Evolutionary conservation across 495 filamentous ascomycete species (phyloP), one percentile per base, ranked within the genome.

Genomic region (Aspergillus conjunctus): DNA sequence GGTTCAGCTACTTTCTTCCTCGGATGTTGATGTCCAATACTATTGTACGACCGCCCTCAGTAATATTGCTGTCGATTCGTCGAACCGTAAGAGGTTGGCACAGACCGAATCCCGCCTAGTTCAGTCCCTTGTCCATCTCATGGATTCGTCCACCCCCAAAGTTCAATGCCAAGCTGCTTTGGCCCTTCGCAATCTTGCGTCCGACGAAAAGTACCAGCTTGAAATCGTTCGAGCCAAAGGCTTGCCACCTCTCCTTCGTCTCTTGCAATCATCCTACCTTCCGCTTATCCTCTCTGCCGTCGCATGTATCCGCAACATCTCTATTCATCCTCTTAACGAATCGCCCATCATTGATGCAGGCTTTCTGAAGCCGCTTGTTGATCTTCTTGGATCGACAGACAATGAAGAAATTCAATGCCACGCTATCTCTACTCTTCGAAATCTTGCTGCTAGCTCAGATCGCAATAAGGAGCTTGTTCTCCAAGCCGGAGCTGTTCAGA

Each of bases 391-490:
- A 30, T 92, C 92, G 7, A 97, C 92, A 9, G 95, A 98, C 65
- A 96, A 97, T 67, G 94, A 98, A 74, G 94, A 98, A 69, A 98
- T 98, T 37, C 94, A 98, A 70, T 98, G 94, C 68, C 94, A 98
- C 67, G 95, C 94, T 37, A 98, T 98, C 60, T 98, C 95, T 8
- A 98, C 94, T 0, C 86, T 98, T 17, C 85, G 94, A 51, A 98
- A 98, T 67, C 84, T 98, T 30, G 94, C 94, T 17, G 94, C 94
- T 17, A 97, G 92, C 77, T 97, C 93, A 10, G 94, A 98, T 71
- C 85, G 90, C 54, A 98, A 98, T 80, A 98, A 98, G 76, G 89
- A 94, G 58, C 83, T 98, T 12, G 94, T 98, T 5, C 80, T 98
- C 43, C 91, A 98, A 74, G 94, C 94, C 11, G 94, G 95, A 15